Base-by-base conservation (phyloP, 768 basidiomycete genomes). In the Mycena epipterygia region DNA sequence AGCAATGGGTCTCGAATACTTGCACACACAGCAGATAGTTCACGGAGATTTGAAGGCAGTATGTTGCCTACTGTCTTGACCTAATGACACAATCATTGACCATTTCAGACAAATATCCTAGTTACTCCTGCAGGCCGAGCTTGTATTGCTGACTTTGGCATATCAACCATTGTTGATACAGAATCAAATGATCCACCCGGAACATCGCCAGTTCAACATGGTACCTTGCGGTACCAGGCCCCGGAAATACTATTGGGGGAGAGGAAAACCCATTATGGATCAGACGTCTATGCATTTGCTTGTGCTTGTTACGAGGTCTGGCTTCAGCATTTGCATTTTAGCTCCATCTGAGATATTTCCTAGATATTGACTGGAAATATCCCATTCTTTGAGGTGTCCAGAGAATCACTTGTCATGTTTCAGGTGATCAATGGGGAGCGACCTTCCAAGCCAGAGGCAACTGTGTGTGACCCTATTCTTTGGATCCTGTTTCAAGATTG, bases 111-210 rank as follows among this genome's bases (percentile, higher is more conserved):
- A 16, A 88, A 89, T 64, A 84, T 89, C 52, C 80, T 89, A 27
- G 80, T 89, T 21, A 84, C 84, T 7, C 77, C 73, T 6, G 69
- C 78, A 16, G 80, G 81, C 17, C 76, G 78, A 29, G 88, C 87
- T 12, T 87, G 86, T 63, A 78, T 89, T 6, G 83, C 87, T 29
- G 87, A 89, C 72, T 88, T 89, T 58, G 88, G 88, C 19, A 76
- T 88, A 11, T 79, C 82, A 0, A 78, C 76, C 3, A 72, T 81
- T 12, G 72, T 63, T 8, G 75, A 79, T 16, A 55, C 72, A 1
- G 62, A 72, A 75, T 2, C 53, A n/a, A 76, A 19, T 72, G 64
- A 60, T 73, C 71, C 25, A 70, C 61, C 16, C 46, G 76, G 23
- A 73, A 72, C 17, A 78, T 73, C 35, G 64, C 73, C 1, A 68